Conservation (phyloP, 495 filamentous ascomycete species). For the Penicillium bovifimosum region DNA sequence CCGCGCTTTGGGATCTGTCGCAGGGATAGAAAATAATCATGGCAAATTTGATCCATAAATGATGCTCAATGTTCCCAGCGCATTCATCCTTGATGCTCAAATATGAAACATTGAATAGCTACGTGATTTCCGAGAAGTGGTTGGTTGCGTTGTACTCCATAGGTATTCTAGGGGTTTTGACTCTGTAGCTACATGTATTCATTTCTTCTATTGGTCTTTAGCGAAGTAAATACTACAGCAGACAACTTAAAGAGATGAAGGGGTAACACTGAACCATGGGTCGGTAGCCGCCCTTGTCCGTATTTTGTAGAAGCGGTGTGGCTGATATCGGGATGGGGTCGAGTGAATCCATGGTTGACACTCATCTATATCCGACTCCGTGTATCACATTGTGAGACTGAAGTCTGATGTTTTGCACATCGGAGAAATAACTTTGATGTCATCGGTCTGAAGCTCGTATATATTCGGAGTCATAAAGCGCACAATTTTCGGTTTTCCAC, state of each 20-base stretch:
- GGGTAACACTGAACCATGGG: constrained; percentile 21
- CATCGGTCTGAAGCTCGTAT: not conserved
- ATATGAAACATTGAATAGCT: not conserved
- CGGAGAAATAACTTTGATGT: not conserved
- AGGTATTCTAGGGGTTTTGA: not conserved
- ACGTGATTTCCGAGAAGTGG: too few species aligned
- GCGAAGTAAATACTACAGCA: constrained; percentile 1
- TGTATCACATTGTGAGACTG: not conserved
- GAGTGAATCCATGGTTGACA: not conserved
- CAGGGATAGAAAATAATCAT: constrained; percentile 5
- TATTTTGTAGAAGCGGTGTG: constrained; percentile 2
- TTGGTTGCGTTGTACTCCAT: too few species aligned
- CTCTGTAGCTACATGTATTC: too few species aligned
- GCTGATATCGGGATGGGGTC: constrained; percentile 5
- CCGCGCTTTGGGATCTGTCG: constrained; percentile 11
- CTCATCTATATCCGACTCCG: not conserved
- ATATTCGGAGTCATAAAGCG: not conserved
- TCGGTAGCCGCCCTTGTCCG: constrained; percentile 2
- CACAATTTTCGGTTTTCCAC: not conserved
- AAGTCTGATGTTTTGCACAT: not conserved
- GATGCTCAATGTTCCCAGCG: not conserved
- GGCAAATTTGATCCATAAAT: not conserved
- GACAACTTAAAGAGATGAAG: constrained; percentile 17
- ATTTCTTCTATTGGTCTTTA: too few species aligned
- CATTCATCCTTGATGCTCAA: not conserved